Conservation (phyloP, 2,329 filamentous ascomycete species). For the Penicillium sp. region DNA sequence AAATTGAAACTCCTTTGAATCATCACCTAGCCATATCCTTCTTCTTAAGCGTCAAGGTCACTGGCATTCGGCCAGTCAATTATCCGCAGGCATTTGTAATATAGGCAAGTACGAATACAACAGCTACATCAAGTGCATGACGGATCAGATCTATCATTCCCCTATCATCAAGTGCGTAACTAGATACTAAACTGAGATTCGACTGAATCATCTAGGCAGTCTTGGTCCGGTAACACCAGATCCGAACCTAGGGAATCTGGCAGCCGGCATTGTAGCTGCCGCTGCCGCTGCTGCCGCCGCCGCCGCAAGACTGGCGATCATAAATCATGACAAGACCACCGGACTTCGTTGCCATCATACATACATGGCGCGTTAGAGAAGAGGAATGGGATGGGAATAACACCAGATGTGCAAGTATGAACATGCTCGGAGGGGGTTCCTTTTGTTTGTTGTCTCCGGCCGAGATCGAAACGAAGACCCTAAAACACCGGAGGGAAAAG, state of each 20-base stretch:
- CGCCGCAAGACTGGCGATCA: slow-evolving; percentile 23
- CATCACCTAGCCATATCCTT: no score
- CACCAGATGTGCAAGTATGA: slow-evolving; percentile 30
- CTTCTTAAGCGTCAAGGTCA: no score
- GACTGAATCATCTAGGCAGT: no score
- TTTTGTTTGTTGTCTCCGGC: slow-evolving; percentile 12
- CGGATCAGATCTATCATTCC: no score
- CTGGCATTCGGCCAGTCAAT: no score
- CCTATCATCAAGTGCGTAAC: no score
- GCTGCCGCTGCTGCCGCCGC: slow-evolving; percentile 3
- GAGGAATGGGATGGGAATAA: slow-evolving; percentile 22
- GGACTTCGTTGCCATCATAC: slow-evolving; percentile 24
- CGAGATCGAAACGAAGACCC: slow-evolving; percentile 3
- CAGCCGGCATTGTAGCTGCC: slow-evolving; percentile 11
- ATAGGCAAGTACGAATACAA: no score
- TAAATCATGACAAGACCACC: slow-evolving; percentile 26
- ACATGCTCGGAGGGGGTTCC: slow-evolving; percentile 19
- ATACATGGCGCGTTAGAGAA: slow-evolving; percentile 20
- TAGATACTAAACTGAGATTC: no score
- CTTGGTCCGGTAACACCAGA: no score
- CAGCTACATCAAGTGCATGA: no score
- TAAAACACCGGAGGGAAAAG: slow-evolving; percentile 8
- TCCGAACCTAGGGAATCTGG: not conserved
- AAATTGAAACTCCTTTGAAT: no score
- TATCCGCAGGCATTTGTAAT: no score